Evolutionary conservation across 179 eudicot species (phyloP), one percentile per base, ranked within the genome.

Genomic region (Nepenthes alata): DNA sequence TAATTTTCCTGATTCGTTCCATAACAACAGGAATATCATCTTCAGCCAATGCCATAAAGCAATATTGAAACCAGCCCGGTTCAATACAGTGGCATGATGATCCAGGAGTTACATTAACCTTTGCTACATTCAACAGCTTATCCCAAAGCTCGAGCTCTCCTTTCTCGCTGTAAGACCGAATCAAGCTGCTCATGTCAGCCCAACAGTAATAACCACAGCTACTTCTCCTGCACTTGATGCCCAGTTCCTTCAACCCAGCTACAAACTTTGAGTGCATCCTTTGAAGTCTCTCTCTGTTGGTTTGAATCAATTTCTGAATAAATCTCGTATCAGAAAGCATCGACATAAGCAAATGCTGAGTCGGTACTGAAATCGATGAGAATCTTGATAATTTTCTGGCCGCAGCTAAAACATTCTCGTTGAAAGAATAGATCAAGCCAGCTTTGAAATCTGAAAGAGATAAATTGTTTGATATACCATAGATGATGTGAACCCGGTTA

Each of bases 121-220:
- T 91, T 6, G 74, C 88, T 13, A 82, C 76, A 61, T 77, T 91
- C 75, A 86, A 68, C 63, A 91, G 67, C 80, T 82, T 88, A 45
- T 91, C 89, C 96, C 97, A 88, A 6, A 91, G 84, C 63, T 88
- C 89, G 56, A 91, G 82, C 74, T 91, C 96, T 2, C 97, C 97
- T 70, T 81, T 91, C 78, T 88, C 97, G 64, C 79, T 86, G 60
- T 82, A 84, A 1, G 89, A 70, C 9, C 88, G 80, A 7, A 91
- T 81, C 47, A 86, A 72, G 57, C 81, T 65, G 44, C 96, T 89
- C 96, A 91, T 78, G 70, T 86, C 82, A 35, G 77, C 95, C 98
- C 96, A 91, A 58, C 96, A 88, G 52, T 75, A 81, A 38, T 78
- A 89, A 15, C 87, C 87, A 13, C 96, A 86, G 4, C 62, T 61